A percentile compares a stretch with the other conserved stretches of the same genome.
phyloP scores from a whole-genome alignment of 2,329 filamentous ascomycete genomes.

The Aspergillus transmontanensis region DNA sequence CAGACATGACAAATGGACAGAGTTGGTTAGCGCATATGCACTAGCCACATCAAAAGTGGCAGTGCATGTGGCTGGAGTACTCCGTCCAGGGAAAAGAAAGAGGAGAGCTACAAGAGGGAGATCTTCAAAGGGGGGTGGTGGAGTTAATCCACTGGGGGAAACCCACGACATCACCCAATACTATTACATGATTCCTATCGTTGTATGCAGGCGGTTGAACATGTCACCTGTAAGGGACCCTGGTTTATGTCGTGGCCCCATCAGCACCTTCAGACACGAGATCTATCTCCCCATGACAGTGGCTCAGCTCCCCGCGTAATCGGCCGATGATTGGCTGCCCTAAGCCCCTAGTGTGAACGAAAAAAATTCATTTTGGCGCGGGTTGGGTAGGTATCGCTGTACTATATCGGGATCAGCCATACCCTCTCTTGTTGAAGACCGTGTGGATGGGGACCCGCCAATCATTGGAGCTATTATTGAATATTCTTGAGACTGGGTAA shows the following conservation, averaged over 20 bases:
- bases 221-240: constrained; percentile 20
- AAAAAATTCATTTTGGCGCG: neutral
- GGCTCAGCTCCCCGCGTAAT: constrained; percentile 10
- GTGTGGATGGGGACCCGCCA: neutral
- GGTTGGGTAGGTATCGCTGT: neutral
- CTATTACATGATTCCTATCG: constrained; percentile 1
- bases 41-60: constrained; percentile 8
- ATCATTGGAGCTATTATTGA: constrained; percentile 4
- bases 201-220: constrained; percentile 10
- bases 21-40: neutral
- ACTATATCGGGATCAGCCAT: constrained; percentile 3
- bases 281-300: constrained; percentile 14
- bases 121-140: neutral
- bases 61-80: constrained; percentile 9
- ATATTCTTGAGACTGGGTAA: neutral
- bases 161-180: neutral
- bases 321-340: constrained; percentile 11
- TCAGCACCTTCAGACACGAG: constrained; percentile 18
- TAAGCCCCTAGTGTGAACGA: neutral
- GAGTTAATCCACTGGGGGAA: neutral
- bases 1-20: constrained; percentile 3
- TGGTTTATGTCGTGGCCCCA: constrained; percentile 9
- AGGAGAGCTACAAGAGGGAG: neutral
- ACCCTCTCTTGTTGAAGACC: neutral
- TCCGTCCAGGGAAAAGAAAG: too few relatives aligned